Conservation (phyloP, 768 basidiomycete genomes). For the Tricholoma terreum region DNA sequence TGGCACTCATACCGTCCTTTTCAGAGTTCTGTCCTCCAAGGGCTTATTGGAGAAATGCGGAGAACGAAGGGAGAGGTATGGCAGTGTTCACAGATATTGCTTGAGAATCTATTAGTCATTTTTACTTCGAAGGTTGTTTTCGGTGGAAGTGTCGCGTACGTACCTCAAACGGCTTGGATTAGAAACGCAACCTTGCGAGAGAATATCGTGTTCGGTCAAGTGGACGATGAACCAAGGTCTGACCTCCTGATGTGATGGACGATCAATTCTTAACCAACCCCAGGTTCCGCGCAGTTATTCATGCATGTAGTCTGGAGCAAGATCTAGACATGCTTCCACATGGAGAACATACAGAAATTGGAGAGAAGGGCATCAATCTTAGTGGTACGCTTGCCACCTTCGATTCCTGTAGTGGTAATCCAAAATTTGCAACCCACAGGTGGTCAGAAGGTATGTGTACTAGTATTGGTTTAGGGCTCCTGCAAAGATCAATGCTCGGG, state of each 20-base stretch:
- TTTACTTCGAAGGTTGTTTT: constrained; percentile 42
- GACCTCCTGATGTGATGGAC: not conserved
- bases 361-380: constrained; percentile 73
- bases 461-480: too few relatives aligned
- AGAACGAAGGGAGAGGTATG: constrained; percentile 52
- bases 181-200: constrained; percentile 64
- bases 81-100: not conserved
- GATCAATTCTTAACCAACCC: not conserved
- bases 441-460: constrained; percentile 34
- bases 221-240: constrained; percentile 55
- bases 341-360: constrained; percentile 68
- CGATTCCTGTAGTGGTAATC: not conserved
- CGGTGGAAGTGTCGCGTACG: constrained; percentile 54
- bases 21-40: constrained; percentile 55
- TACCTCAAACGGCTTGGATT: constrained; percentile 65
- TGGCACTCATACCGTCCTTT: not conserved
- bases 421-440: constrained; percentile 17
- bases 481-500: too few relatives aligned
- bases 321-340: constrained; percentile 72
- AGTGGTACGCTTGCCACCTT: constrained; percentile 39
- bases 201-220: constrained; percentile 73
- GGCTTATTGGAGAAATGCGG: constrained; percentile 67
- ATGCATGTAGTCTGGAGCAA: constrained; percentile 65
- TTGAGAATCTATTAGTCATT: not conserved
- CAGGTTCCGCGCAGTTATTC: constrained; percentile 55